A percentile compares a stretch with the other conserved stretches of the same genome.
Conservation (phyloP, 2,329 filamentous ascomycete genomes). For the Nigrospora sphaerica region DNA sequence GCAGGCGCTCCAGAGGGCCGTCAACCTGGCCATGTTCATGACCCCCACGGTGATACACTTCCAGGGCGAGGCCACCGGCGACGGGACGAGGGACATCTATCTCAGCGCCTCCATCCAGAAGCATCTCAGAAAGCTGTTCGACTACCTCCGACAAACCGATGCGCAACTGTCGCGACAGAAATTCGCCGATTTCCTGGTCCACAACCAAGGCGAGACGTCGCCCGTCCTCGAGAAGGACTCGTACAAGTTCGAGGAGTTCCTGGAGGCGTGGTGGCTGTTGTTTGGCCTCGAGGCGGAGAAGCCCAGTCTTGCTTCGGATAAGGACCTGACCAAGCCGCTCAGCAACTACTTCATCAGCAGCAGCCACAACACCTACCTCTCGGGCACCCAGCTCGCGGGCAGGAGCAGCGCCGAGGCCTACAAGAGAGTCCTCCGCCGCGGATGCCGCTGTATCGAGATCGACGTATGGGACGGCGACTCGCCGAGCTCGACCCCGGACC, state of each 20-base stretch:
- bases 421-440: conserved; percentile 59
- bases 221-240: conserved; percentile 27
- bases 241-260: conserved; percentile 42
- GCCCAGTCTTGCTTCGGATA: conserved; percentile 31
- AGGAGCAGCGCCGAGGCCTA: conserved; percentile 74
- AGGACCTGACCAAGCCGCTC: conserved; percentile 61
- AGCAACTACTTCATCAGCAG: conserved; percentile 92
- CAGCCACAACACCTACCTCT: conserved; percentile 90
- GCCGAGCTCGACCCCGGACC: conserved; percentile 21
- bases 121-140: conserved; percentile 40
- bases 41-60: conserved; percentile 21
- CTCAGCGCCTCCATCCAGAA: conserved; percentile 41
- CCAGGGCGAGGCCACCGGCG: conserved; percentile 9
- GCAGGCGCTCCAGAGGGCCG: conserved; percentile 20
- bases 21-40: conserved; percentile 20
- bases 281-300: conserved; percentile 36
- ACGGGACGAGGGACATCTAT: conserved; percentile 24
- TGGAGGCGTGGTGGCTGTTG: conserved; percentile 37
- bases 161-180: conserved; percentile 26
- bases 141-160: conserved; percentile 30
- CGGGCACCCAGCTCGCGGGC: conserved; percentile 77
- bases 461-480: conserved; percentile 81
- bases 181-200: conserved; percentile 42
- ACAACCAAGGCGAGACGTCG: conserved; percentile 37
- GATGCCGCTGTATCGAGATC: conserved; percentile 88